A percentile compares a stretch with the other conserved stretches of the same genome.
Evolutionary conservation across 208 protist genomes (phyloP).

Genomic region (Crithidia mellificae): DNA sequence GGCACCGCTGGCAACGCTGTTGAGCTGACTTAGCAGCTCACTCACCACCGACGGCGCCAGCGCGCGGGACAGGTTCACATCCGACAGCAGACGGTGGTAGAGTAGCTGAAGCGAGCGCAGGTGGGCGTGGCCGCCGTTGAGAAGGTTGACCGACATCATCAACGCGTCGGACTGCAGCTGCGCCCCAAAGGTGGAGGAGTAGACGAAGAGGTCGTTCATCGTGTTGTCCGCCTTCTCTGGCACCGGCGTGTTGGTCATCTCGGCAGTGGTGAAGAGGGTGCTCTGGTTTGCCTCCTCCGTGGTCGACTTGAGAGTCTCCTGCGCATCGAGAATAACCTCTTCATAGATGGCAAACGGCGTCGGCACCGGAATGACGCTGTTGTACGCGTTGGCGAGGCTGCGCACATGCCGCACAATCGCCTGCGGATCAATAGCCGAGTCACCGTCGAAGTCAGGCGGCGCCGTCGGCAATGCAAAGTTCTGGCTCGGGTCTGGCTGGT

Average conservation of each 20-base stretch:
- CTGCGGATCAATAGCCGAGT: conserved; percentile 62
- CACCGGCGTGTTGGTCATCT: conserved; percentile 15
- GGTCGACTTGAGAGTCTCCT: conserved; percentile 20
- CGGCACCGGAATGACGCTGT: conserved; percentile 40
- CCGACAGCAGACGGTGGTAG: conserved; percentile 26
- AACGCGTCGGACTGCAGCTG: conserved; percentile 37
- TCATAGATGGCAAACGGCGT: conserved; percentile 77
- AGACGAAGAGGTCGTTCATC: conserved; percentile 27
- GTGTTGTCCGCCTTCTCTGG: conserved; percentile 17
- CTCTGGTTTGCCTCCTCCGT: conserved; percentile 33
- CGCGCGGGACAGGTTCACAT: conserved; percentile 38
- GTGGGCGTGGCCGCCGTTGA: conserved; percentile 28
- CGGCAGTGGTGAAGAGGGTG: conserved; percentile 13
- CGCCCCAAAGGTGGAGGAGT: conserved; percentile 33
- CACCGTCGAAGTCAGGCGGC: conserved; percentile 81
- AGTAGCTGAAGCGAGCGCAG: conserved; percentile 34
- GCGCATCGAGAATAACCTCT: conserved; percentile 48
- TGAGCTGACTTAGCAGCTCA: conserved; percentile 35
- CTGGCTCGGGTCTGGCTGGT: conserved; percentile 22
- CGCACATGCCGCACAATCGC: conserved; percentile 66
- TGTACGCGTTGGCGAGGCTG: conserved; percentile 62
- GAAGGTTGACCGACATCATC: conserved; percentile 35
- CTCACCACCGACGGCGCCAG: conserved; percentile 31
- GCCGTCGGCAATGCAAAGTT: conserved; percentile 45
- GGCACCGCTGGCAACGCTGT: conserved; percentile 28